phyloP scores from a whole-genome alignment of 306 rosid species.

The Rosa multiflora region DNA sequence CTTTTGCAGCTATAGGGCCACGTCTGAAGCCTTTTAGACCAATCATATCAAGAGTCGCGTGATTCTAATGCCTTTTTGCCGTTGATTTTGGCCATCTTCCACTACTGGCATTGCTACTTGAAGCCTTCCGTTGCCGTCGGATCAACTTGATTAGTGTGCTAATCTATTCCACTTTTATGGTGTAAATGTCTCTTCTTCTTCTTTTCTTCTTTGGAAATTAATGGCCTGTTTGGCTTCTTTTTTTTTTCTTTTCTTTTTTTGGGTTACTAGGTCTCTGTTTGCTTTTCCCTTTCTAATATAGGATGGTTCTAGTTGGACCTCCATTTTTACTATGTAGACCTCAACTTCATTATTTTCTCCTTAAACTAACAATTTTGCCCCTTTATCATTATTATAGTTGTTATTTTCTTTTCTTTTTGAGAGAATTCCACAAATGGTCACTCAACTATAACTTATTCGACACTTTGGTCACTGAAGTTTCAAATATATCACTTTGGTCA shows the following conservation, averaged over 20 bases:
- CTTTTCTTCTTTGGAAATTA: background rate
- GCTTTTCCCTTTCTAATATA: no score
- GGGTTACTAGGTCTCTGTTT: background rate
- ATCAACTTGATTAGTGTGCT: background rate
- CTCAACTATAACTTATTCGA: no score
- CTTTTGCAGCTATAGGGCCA: background rate
- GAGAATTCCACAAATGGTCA: no score
- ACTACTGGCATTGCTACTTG: background rate
- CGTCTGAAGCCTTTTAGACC: background rate
- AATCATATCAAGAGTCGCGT: conserved; percentile 4
- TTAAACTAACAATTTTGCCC: no score
- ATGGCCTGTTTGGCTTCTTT: background rate
- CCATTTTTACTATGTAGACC: no score
- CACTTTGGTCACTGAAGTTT: no score
- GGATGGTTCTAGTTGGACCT: no score
- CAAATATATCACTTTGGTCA: no score
- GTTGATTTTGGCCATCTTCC: background rate
- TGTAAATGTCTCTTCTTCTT: no score
- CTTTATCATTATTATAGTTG: no score
- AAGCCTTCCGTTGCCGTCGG: background rate
- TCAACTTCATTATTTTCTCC: no score
- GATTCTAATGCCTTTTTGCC: conserved; percentile 7
- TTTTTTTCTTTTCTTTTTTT: background rate
- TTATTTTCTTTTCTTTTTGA: no score
- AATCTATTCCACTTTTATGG: background rate